Evolutionary conservation across 257 asterid genomes (phyloP), one percentile per base, ranked within the genome.

Genomic region (Fraxinus quadrangulata): DNA sequence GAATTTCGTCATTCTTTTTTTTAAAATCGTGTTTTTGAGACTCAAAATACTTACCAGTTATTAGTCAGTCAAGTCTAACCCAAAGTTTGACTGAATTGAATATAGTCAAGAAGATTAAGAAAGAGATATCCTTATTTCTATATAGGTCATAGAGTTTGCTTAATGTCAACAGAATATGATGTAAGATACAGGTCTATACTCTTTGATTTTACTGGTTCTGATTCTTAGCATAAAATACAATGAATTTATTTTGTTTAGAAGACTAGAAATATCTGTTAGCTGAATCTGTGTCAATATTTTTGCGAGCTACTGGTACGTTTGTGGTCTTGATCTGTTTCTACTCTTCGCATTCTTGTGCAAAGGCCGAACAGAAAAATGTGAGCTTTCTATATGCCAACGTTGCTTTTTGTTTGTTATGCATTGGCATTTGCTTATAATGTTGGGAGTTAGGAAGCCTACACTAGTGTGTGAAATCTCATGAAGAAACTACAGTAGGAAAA

Each of bases 1-100:
- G 16, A 72, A 42, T 59, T 54, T 14, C 4, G 30, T 21, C 19
- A 0, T 13, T 47, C 51, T 73, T 11, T 11, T 40, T 39, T 47
- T 42, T 66, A 3, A 19, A 54, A 54, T 13, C 3, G 11, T 51
- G 36, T 0, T 69, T 30, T 28, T 33, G 67, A 61, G 69, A n/a
- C 37, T 68, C 31, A 6, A 24, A 26, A 36, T 14, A 70, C 65
- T 67, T 51, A 17, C 17, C 70, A 23, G 51, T 34, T 69, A 42
- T 12, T n/a, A 34, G 36, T n/a, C 17, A 31, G 54, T 31, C 74
- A 78, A 74, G 51, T 63, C n/a, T 63, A 72, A 47, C 36, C 67
- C 24, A 49, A 24, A 34, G 68, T 61, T 74, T 72, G 74, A 69
- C 67, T 56, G 80, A 63, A 59, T 51, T 30, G 66, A 75, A 21